Evolutionary conservation across 2,329 filamentous ascomycete species (phyloP).

Genomic region (Onygenales sp.): DNA sequence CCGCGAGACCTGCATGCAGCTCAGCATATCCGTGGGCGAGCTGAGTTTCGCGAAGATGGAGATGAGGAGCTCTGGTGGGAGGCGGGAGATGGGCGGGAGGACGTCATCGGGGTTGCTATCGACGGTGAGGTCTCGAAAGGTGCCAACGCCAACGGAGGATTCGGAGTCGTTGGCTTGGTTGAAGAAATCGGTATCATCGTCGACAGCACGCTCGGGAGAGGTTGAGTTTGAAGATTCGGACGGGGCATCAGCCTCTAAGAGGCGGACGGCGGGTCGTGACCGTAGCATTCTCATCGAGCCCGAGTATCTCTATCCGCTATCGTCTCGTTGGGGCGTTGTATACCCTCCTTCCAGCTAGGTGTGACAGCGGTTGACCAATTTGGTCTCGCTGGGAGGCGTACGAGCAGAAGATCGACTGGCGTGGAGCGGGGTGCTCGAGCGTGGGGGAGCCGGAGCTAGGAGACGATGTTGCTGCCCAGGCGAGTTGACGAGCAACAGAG

Average conservation of each 20-base stretch:
- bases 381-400: too few species aligned
- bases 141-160: conserved; percentile 77
- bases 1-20: conserved; percentile 89
- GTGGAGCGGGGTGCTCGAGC: too few species aligned
- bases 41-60: conserved; percentile 79
- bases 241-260: conserved; percentile 31
- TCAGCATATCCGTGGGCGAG: conserved; percentile 65
- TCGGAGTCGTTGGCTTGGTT: conserved; percentile 78
- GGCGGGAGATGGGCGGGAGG: conserved; percentile 59
- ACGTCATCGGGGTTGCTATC: conserved; percentile 36
- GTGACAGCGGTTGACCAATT: not conserved
- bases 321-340: not conserved
- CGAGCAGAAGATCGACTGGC: too few species aligned
- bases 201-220: conserved; percentile 42
- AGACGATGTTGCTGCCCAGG: not conserved
- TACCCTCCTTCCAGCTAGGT: not conserved
- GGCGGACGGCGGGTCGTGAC: conserved; percentile 25
- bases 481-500: not conserved
- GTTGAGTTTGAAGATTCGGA: conserved; percentile 30
- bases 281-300: conserved; percentile 23
- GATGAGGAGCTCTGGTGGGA: conserved; percentile 93
- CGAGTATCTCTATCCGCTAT: not conserved
- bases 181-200: conserved; percentile 92
- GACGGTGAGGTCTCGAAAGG: conserved; percentile 64
- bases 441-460: too few species aligned